Conservation (phyloP, 441 rosid species). For the Adansonia gregorii region DNA sequence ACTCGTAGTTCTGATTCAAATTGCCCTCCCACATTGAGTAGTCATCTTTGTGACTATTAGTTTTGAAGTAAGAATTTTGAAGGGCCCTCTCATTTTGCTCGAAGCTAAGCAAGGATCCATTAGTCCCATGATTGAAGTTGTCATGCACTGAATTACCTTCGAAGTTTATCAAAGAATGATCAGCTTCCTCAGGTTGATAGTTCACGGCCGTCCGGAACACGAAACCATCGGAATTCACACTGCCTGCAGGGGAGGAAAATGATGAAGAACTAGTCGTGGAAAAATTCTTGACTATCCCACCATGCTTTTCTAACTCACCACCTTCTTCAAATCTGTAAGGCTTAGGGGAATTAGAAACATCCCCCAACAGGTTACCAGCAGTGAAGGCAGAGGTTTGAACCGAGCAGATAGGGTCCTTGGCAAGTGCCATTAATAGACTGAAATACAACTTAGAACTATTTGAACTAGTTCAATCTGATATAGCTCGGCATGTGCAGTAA, state of each 20-base stretch:
- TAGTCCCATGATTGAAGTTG: slow-evolving; percentile 30
- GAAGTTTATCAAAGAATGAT: slow-evolving; percentile 67
- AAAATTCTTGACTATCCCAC: slow-evolving; percentile 28
- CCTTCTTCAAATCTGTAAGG: slow-evolving; percentile 44
- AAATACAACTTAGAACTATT: slow-evolving; percentile 6
- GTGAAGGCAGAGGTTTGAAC: slow-evolving; percentile 36
- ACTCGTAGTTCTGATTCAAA: slow-evolving; percentile 28
- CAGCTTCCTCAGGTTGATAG: slow-evolving; percentile 40
- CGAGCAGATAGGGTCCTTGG: slow-evolving; percentile 36
- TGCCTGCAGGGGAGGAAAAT: slow-evolving; percentile 42
- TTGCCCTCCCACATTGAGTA: slow-evolving; percentile 46
- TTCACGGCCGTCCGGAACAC: slow-evolving; percentile 30
- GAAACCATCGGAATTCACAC: slow-evolving; percentile 50
- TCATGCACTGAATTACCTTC: slow-evolving; percentile 29
- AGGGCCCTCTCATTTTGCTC: slow-evolving; percentile 43
- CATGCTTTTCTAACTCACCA: slow-evolving; percentile 34
- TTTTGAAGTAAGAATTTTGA: slow-evolving; percentile 24
- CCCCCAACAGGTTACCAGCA: slow-evolving; percentile 35
- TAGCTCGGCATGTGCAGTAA: slow-evolving; percentile 4
- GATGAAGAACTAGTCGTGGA: slow-evolving; percentile 41
- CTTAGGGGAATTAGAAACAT: slow-evolving; percentile 45
- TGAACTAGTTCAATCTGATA: slow-evolving; percentile 8
- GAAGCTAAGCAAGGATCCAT: slow-evolving; percentile 73
- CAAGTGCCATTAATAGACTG: slow-evolving; percentile 53
- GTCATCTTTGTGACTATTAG: slow-evolving; percentile 29